Base-by-base conservation (phyloP, 2,329 filamentous ascomycete genomes). In the Akanthomyces lecanii region DNA sequence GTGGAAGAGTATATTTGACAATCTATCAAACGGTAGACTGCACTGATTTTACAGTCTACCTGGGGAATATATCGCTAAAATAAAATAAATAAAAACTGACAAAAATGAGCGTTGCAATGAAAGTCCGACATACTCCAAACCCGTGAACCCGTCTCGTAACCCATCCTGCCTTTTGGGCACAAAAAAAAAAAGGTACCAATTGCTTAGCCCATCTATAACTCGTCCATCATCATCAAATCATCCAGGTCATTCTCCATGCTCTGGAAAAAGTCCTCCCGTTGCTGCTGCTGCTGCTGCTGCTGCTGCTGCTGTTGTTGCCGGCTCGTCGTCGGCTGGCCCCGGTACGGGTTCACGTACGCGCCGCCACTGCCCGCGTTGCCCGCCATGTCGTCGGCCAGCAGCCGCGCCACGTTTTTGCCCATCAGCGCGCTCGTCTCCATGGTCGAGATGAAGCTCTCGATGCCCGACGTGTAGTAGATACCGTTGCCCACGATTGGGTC, bases 391-490 rank as follows among this genome's bases (percentile, higher is more conserved):
- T 93, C 85, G 0, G 87, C 81, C 52, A 94, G 80, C 61, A 95
- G 76, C 66, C 81, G 82, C 10, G 91, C 91, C 23, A 95, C 87
- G 71, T 95, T 95, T 83, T 85, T 91, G 0, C 95, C 95, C 86
- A 95, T 95, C 68, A 98, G 76, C 1, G 91, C 90, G 73, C 88
- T 97, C 7, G 95, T 97, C 80, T 99, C 95, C 95, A 99, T 98
- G 0, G 92, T 97, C 11, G 90, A 95, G 68, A 98, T 96, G 73
- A 99, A 97, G 68, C 89, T 89, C 77, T 98, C 94, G 50, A 98
- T 96, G 2, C 85, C 87, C 12, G 85, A 86, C 0, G 87, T 89
- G 71, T 89, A 89, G 75, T 87, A 95, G 16, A 94, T 70, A 0
- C 85, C 85, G 7, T 82, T 75, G 5, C 85, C 87, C 3, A 97